A percentile compares a stretch with the other conserved stretches of the same genome.
Evolutionary conservation across 2,329 filamentous ascomycete genomes (phyloP).

Genomic region (Cladophialophora exuberans): DNA sequence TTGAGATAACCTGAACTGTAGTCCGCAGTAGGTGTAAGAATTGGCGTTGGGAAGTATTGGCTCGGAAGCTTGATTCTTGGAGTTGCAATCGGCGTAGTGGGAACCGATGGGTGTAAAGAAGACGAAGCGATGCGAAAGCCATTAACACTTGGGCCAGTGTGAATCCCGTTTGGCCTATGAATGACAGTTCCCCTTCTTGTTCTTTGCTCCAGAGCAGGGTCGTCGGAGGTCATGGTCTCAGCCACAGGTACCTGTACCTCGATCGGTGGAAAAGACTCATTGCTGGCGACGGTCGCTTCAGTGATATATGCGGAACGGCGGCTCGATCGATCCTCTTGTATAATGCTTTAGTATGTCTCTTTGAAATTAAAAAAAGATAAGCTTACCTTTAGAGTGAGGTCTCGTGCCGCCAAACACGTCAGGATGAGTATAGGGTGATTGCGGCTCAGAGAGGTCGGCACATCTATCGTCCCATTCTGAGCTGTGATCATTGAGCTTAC

Average conservation of each 20-base stretch:
- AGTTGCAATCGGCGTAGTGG: not conserved
- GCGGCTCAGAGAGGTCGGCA: slow-evolving; percentile 19
- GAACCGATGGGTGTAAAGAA: not conserved
- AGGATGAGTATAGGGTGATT: slow-evolving; percentile 23
- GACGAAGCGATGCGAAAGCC: not conserved
- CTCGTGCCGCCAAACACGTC: slow-evolving; percentile 22
- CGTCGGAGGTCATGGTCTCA: too few relatives aligned
- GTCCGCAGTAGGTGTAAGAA: not conserved
- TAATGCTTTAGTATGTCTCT: too few relatives aligned
- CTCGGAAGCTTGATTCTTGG: slow-evolving; percentile 1
- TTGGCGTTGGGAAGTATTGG: not conserved
- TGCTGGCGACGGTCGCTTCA: too few relatives aligned
- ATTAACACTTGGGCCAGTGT: too few relatives aligned
- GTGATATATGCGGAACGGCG: too few relatives aligned
- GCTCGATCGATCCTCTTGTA: too few relatives aligned
- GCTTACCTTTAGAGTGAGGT: too few relatives aligned
- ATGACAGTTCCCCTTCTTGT: not conserved
- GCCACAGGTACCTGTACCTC: too few relatives aligned
- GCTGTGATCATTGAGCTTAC: slow-evolving; percentile 17
- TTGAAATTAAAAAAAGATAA: too few relatives aligned
- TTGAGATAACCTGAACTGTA: slow-evolving; percentile 8
- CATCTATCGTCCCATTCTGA: slow-evolving; percentile 19
- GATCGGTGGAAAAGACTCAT: too few relatives aligned
- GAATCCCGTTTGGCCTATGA: not conserved
- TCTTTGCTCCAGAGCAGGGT: too few relatives aligned